Evolutionary conservation across 202 grass and related monocot species (phyloP).

Genomic region (Eragrostis tef): DNA sequence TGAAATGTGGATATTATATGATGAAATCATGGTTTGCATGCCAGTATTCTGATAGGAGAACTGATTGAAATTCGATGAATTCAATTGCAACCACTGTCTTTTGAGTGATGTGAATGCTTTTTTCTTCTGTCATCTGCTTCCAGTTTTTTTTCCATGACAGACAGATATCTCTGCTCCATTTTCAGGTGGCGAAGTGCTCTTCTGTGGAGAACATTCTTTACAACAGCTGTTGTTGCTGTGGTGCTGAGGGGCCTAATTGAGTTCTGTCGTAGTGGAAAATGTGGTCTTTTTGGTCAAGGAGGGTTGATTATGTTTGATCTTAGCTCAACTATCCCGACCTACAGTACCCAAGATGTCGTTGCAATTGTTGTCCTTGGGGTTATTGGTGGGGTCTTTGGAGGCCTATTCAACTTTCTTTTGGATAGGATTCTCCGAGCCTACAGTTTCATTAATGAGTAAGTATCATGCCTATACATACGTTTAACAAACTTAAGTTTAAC

Average conservation of each 20-base stretch:
- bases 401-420: constrained; percentile 86
- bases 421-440: constrained; percentile 75
- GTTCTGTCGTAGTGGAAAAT: constrained; percentile 82
- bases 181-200: constrained; percentile 97
- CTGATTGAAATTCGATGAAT: constrained; percentile 5
- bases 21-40: constrained; percentile 10
- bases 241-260: constrained; percentile 70
- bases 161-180: constrained; percentile 10
- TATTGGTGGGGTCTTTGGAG: constrained; percentile 77
- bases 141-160: constrained; percentile 10
- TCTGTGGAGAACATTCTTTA: constrained; percentile 96
- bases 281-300: constrained; percentile 92
- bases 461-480: constrained; percentile 24
- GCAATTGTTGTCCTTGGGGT: constrained; percentile 78
- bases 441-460: constrained; percentile 95
- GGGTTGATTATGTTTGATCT: constrained; percentile 99
- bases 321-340: constrained; percentile 59
- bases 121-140: neutral
- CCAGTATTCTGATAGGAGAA: constrained; percentile 1
- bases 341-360: constrained; percentile 67
- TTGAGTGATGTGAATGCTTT: neutral
- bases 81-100: neutral
- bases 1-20: constrained; percentile 5
- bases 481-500: neutral
- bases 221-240: constrained; percentile 95